Evolutionary conservation across 164 flowering plant species (phyloP).

Genomic region (Dillenia turbinata): DNA sequence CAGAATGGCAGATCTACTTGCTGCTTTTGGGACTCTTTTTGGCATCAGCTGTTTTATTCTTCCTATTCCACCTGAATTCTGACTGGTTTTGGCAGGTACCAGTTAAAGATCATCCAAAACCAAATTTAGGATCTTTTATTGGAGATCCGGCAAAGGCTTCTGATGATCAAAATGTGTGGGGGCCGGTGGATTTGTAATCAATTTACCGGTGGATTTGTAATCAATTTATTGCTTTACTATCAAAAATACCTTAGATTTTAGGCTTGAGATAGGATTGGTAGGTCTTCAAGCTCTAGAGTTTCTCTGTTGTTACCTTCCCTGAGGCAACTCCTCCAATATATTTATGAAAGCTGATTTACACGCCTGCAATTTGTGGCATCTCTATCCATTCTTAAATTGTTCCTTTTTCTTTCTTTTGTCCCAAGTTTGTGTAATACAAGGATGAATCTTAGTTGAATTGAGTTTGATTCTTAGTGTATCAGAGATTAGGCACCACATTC

Average conservation of each 20-base stretch:
- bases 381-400: too few relatives aligned
- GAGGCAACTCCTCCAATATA: neutral
- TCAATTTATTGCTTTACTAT: too few relatives aligned
- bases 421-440: too few relatives aligned
- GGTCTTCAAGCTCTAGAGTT: neutral
- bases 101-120: slow-evolving; percentile 37
- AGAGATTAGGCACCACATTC: too few relatives aligned
- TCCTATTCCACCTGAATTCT: slow-evolving; percentile 71
- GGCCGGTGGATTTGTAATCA: slow-evolving; percentile 34
- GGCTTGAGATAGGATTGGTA: neutral
- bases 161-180: slow-evolving; percentile 53
- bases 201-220: slow-evolving; percentile 30
- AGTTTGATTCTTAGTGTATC: too few relatives aligned
- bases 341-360: too few relatives aligned
- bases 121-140: slow-evolving; percentile 29
- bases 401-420: too few relatives aligned
- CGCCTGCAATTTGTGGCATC: too few relatives aligned
- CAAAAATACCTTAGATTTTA: neutral
- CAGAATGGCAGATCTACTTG: slow-evolving; percentile 93
- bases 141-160: slow-evolving; percentile 43
- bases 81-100: slow-evolving; percentile 95
- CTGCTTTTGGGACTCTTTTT: slow-evolving; percentile 73
- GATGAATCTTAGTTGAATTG: too few relatives aligned
- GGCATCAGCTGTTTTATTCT: slow-evolving; percentile 67
- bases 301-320: neutral